Evolutionary conservation across 2,329 filamentous ascomycete genomes (phyloP), one percentile per base, ranked within the genome.

Genomic region (Catunica adiposa): DNA sequence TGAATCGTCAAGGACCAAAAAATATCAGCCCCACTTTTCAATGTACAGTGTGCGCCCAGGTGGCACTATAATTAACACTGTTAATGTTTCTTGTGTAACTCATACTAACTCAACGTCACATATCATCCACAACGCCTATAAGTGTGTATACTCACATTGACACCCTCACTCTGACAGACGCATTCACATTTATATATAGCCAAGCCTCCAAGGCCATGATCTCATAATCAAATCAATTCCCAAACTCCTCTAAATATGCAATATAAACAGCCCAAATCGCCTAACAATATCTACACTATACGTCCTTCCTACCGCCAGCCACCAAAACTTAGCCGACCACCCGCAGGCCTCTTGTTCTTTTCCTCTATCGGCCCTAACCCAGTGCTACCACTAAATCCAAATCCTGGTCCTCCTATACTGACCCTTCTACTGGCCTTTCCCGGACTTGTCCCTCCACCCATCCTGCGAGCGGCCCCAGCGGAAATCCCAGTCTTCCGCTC

Each of bases 391-490:
- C 47, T 29, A 20, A 14, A 51, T 26, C 15, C 61, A 55, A 57
- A 60, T 22, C 22, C 29, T 17, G 29, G 38, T 68, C 68, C 3
- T 63, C 34, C 11, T 66, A 64, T 58, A 71, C 61, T 59, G 68
- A 71, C 14, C 69, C 70, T 42, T 23, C 50, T 17, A 22, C 22
- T 52, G 9, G 50, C 22, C 11, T 34, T 34, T 15, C 23, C 31
- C 50, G 25, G 20, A 52, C 50, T 52, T 7, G 22, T 17, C 37
- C 72, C 70, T 57, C 79, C 65, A 61, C 78, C 75, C 76, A 80
- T 79, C 48, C 77, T 70, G 54, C 77, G 66, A 22, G 76, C 77
- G 62, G 80, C 77, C 1, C 75, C 76, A 1, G 73, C 67, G 9
- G 76, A 79, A 59, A 80, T 69, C 3, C 59, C 57, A 9, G 62